Percentiles rank a stretch among this genome's conserved stretches.
Evolutionary conservation across 2,329 filamentous ascomycete species (phyloP).

Genomic region (Sporothrix dimorphospora): DNA sequence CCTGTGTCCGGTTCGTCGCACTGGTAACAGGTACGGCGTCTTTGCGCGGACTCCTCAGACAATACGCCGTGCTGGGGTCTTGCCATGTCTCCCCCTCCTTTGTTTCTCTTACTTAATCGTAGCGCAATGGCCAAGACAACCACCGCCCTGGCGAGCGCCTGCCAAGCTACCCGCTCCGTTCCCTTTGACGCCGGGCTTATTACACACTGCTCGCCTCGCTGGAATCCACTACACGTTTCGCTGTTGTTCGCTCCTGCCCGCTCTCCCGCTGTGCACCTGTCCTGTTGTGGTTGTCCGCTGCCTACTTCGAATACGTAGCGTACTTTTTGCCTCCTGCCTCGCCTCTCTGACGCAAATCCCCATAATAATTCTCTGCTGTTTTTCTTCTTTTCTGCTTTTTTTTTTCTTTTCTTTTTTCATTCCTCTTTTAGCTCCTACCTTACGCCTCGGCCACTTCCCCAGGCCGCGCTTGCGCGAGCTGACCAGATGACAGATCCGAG

Average conservation of each 20-base stretch:
- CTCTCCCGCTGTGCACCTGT: not conserved
- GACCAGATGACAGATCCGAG: slow-evolving; percentile 22
- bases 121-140: slow-evolving; percentile 20
- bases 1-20: slow-evolving; percentile 20
- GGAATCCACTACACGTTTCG: slow-evolving; percentile 6
- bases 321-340: slow-evolving; percentile 27
- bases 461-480: slow-evolving; percentile 23
- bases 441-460: slow-evolving; percentile 28
- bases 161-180: slow-evolving; percentile 8
- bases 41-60: not conserved
- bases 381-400: not conserved
- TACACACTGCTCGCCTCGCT: not conserved
- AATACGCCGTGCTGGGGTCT: slow-evolving; percentile 9
- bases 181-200: slow-evolving; percentile 2
- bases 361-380: slow-evolving; percentile 7
- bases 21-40: slow-evolving; percentile 6
- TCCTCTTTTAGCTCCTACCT: slow-evolving; percentile 7
- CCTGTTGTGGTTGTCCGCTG: not conserved
- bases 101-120: slow-evolving; percentile 32
- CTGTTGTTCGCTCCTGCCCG: slow-evolving; percentile 9
- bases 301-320: not conserved
- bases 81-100: not conserved
- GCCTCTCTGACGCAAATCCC: slow-evolving; percentile 18
- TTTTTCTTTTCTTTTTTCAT: not conserved
- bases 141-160: not conserved